Evolutionary conservation across 108 stramenopile species (phyloP).

Genomic region (Cyclotella baltica): DNA sequence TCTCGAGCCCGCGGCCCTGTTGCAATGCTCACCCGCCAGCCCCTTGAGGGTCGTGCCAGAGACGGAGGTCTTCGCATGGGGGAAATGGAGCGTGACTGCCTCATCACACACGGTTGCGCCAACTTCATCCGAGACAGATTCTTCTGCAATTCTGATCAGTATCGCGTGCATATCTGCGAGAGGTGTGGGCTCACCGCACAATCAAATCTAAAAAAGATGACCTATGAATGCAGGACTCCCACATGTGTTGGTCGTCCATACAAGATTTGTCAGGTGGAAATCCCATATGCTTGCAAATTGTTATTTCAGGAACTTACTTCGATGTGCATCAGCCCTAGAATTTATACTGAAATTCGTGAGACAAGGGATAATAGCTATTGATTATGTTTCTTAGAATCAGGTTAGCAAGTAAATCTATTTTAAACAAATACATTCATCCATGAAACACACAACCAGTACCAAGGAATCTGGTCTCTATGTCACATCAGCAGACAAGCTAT

Average conservation of each 20-base stretch:
- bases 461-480: too few species aligned
- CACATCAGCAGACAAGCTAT: too few species aligned
- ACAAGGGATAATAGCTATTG: slow-evolving; percentile 69
- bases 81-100: slow-evolving; percentile 99
- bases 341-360: slow-evolving; percentile 74
- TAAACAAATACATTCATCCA: too few species aligned
- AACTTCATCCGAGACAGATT: slow-evolving; percentile 98
- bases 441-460: too few species aligned
- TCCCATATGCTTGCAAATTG: slow-evolving; percentile 99
- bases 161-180: slow-evolving; percentile 97
- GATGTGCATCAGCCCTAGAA: slow-evolving; percentile 93
- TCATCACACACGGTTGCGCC: slow-evolving; percentile 99
- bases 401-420: too few species aligned
- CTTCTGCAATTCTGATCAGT: slow-evolving; percentile 97
- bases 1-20: slow-evolving; percentile 97
- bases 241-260: slow-evolving; percentile 83
- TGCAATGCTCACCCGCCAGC: slow-evolving; percentile 98
- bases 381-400: too few species aligned
- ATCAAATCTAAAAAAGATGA: slow-evolving; percentile 96
- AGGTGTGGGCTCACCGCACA: slow-evolving; percentile 97
- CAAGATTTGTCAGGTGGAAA: slow-evolving; percentile 92
- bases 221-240: slow-evolving; percentile 92
- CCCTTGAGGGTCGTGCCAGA: slow-evolving; percentile 97
- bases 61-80: slow-evolving; percentile 99
- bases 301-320: slow-evolving; percentile 98